A percentile compares a stretch with the other conserved stretches of the same genome.
Conservation (phyloP, 805 yeast genomes). For the Cyberlindnera maclurae region DNA sequence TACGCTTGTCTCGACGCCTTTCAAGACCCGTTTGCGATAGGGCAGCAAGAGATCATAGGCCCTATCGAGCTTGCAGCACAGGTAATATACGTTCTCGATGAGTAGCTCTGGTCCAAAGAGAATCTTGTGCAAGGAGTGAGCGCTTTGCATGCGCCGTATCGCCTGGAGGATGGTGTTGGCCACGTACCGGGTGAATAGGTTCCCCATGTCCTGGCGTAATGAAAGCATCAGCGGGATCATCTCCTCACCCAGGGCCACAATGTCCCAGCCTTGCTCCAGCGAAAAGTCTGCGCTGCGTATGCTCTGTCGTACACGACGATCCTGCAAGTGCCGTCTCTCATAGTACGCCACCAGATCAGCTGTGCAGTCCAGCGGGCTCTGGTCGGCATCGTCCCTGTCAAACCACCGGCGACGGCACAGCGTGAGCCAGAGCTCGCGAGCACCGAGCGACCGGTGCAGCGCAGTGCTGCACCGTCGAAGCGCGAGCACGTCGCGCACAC, state of each 20-base stretch:
- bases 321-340: constrained; percentile 5
- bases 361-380: background rate
- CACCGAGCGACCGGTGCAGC: constrained; percentile 1
- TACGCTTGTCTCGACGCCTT: constrained; percentile 2
- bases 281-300: constrained; percentile 3
- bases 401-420: constrained; percentile 12
- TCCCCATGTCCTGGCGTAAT: constrained; percentile 3
- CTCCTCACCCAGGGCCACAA: constrained; percentile 5
- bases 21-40: constrained; percentile 7
- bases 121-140: background rate
- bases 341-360: constrained; percentile 2
- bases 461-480: constrained; percentile 6
- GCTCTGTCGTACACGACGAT: background rate
- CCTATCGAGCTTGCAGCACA: constrained; percentile 12
- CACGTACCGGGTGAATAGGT: constrained; percentile 10
- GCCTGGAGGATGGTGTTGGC: constrained; percentile 7
- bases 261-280: constrained; percentile 6
- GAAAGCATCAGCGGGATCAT: constrained; percentile 10
- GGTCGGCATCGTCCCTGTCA: constrained; percentile 6
- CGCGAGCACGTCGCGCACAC: constrained; percentile 8
- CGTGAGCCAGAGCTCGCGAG: constrained; percentile 14
- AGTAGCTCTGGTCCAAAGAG: background rate
- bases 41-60: constrained; percentile 16
- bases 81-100: constrained; percentile 10
- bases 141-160: constrained; percentile 4